phyloP scores from a whole-genome alignment of 768 basidiomycete genomes.

The Suillus americanus region DNA sequence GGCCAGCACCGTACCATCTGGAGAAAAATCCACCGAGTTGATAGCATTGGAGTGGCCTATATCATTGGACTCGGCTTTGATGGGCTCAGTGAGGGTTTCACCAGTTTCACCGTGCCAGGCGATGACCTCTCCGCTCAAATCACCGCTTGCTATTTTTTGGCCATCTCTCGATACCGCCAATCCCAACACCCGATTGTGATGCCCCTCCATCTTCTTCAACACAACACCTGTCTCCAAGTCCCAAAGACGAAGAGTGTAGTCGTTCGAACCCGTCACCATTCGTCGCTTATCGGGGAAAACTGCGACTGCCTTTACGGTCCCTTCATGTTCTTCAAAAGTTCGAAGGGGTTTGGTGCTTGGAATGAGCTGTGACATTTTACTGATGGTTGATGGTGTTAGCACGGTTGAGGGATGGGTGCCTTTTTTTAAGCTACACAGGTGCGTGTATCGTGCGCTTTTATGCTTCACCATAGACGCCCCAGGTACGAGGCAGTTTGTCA shows the following conservation, averaged over 20 bases:
- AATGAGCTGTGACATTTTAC: not conserved
- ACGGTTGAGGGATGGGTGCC: not conserved
- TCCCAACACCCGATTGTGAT: fast-evolving
- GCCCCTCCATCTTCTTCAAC: not conserved
- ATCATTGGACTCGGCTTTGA: too few relatives aligned
- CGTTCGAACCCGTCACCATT: not conserved
- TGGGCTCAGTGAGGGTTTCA: not conserved
- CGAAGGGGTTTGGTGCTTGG: not conserved
- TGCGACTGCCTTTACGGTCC: fast-evolving
- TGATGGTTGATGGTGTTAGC: not conserved
- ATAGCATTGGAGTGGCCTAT: too few relatives aligned
- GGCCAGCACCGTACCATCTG: not conserved
- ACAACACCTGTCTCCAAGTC: not conserved
- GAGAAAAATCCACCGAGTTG: not conserved
- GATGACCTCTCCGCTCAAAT: fast-evolving
- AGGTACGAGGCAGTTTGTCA: too few relatives aligned
- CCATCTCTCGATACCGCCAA: not conserved
- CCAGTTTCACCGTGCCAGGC: not conserved
- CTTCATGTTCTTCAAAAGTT: not conserved
- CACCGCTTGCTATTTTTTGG: not conserved
- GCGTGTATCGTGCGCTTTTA: not conserved
- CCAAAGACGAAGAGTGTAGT: not conserved
- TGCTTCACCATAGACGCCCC: too few relatives aligned
- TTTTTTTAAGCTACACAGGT: not conserved
- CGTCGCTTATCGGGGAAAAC: not conserved